Percentiles rank a stretch among this genome's conserved stretches.
Evolutionary conservation across 192 early-diverging fungal species (phyloP).

Genomic region (Chytriomyces sp.): DNA sequence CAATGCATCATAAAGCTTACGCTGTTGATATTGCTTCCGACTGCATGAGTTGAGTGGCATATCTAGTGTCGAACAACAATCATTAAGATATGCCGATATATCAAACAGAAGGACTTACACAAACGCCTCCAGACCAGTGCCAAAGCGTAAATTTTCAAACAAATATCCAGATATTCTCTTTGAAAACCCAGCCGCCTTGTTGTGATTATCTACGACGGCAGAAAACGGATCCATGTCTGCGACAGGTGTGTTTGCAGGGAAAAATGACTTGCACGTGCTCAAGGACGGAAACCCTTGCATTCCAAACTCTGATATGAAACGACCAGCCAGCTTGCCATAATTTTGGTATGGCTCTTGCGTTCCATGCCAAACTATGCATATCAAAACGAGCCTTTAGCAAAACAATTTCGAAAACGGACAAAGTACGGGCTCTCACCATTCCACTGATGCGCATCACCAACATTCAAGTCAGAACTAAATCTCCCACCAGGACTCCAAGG

Average conservation of each 20-base stretch:
- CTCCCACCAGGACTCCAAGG: constrained; percentile 33
- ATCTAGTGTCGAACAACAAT: constrained; percentile 4
- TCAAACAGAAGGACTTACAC: constrained; percentile 7
- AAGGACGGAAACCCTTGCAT: constrained; percentile 44
- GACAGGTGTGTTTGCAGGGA: constrained; percentile 18
- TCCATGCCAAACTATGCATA: constrained; percentile 43
- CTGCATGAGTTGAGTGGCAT: constrained; percentile 46
- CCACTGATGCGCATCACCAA: constrained; percentile 49
- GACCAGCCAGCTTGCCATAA: constrained; percentile 39
- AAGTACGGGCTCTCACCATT: constrained; percentile 33
- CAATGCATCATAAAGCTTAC: constrained; percentile 4
- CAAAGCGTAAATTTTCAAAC: constrained; percentile 45
- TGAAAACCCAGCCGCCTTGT: constrained; percentile 44
- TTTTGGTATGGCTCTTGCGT: constrained; percentile 46
- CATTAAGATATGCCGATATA: not conserved
- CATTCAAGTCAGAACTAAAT: constrained; percentile 13
- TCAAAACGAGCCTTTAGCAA: not conserved
- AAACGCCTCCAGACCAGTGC: constrained; percentile 36
- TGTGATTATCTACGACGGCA: constrained; percentile 34
- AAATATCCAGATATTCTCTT: constrained; percentile 41
- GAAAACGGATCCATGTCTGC: constrained; percentile 32
- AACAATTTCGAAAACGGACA: not conserved
- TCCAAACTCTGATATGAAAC: constrained; percentile 50
- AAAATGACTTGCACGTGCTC: constrained; percentile 34
- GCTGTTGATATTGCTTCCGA: constrained; percentile 40